A percentile compares a stretch with the other conserved stretches of the same genome.
These are phyloP conservation scores for Neltuma alba DNA, from an alignment of 306 rosid species.

Conservation along the genomic window DNA sequence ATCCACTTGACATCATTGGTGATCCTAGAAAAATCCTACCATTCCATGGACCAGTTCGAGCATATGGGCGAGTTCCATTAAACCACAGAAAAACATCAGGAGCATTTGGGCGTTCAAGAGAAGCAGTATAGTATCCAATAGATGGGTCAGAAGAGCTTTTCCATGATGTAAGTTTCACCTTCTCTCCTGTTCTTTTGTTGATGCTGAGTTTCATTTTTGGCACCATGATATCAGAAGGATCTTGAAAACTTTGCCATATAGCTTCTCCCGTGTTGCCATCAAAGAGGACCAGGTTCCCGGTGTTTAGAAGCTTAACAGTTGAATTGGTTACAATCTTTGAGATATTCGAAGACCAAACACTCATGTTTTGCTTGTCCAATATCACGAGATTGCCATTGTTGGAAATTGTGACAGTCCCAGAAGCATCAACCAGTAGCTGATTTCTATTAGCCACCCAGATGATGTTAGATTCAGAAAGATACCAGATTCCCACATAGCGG, in stretches of 20 bases:
- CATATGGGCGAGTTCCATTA: constrained; percentile 19
- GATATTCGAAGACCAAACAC: constrained; percentile 41
- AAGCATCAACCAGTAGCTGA: constrained; percentile 20
- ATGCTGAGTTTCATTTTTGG: background rate
- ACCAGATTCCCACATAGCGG: constrained; percentile 42
- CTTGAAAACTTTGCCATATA: constrained; percentile 38
- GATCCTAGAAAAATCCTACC: constrained; percentile 15
- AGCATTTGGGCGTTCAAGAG: constrained; percentile 12
- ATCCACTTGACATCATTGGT: constrained; percentile 12
- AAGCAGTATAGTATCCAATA: background rate
- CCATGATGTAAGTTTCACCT: constrained; percentile 3
- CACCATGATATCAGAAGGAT: background rate
- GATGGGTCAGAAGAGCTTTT: constrained; percentile 8
- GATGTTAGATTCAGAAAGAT: background rate
- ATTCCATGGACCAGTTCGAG: constrained; percentile 37
- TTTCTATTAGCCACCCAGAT: constrained; percentile 24
- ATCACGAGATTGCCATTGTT: constrained; percentile 1
- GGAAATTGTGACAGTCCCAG: constrained; percentile 24
- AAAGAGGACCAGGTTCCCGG: constrained; percentile 33
- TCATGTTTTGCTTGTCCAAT: constrained; percentile 12
- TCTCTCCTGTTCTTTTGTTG: background rate
- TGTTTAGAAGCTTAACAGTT: constrained; percentile 33
- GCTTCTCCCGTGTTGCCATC: background rate
- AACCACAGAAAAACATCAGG: constrained; percentile 29
- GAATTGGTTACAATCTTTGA: constrained; percentile 14